phyloP scores from a whole-genome alignment of 345 rosid species.

The Gossypium bickii region DNA sequence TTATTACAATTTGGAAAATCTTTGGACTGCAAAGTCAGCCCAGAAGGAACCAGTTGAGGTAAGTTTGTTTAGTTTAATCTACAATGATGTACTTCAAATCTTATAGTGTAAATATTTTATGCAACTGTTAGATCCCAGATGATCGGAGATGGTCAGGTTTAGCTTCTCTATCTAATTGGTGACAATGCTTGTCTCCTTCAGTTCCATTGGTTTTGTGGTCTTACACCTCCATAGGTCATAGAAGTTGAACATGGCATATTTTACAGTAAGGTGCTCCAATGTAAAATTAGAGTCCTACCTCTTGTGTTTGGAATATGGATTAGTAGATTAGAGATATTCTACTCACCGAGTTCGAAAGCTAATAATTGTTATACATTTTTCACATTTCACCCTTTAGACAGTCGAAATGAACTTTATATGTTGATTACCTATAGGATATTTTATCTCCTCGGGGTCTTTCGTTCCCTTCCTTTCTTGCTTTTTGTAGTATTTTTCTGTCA shows the following conservation, averaged over 20 bases:
- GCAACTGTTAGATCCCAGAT: neutral
- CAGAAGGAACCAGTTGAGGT: conserved; percentile 47
- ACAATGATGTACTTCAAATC: neutral
- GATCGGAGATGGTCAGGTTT: neutral
- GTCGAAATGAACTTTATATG: neutral
- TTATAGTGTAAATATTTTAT: too few species aligned
- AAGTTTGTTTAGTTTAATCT: conserved; percentile 12
- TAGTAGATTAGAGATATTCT: neutral
- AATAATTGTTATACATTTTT: neutral
- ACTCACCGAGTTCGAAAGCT: neutral
- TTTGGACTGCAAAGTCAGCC: conserved; percentile 41
- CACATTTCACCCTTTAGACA: neutral
- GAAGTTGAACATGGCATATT: neutral
- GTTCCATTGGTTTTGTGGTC: neutral
- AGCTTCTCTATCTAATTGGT: neutral
- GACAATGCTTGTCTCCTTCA: neutral
- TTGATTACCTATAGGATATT: neutral
- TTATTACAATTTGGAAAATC: conserved; percentile 72
- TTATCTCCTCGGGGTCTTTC: neutral
- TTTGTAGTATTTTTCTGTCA: neutral
- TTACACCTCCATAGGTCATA: neutral
- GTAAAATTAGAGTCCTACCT: neutral
- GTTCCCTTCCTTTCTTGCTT: neutral
- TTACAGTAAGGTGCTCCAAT: neutral
- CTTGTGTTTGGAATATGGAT: neutral